A percentile compares a stretch with the other conserved stretches of the same genome.
Evolutionary conservation across 305 asterid genomes (phyloP).

Genomic region (Fraxinus ornus): DNA sequence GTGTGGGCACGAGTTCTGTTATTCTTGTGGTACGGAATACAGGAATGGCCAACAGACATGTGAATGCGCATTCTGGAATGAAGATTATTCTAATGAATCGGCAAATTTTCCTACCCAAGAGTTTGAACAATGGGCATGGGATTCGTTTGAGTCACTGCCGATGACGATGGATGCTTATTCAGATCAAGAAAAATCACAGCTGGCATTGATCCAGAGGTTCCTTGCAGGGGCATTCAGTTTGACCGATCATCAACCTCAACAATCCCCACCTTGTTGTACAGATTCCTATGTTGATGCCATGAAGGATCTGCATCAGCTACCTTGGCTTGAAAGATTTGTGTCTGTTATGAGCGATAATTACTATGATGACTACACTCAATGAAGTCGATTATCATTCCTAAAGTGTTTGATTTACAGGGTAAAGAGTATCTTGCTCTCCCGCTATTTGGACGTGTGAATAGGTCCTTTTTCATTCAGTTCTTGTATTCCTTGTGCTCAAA

Average conservation of each 20-base stretch:
- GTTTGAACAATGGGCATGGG: slow-evolving; percentile 88
- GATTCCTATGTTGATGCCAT: slow-evolving; percentile 78
- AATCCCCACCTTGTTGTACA: slow-evolving; percentile 61
- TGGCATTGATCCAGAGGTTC: slow-evolving; percentile 81
- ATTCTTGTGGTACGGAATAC: slow-evolving; percentile 67
- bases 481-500: slow-evolving; percentile 12
- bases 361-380: slow-evolving; percentile 64
- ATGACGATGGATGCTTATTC: slow-evolving; percentile 76
- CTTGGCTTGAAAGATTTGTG: slow-evolving; percentile 95
- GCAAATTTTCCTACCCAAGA: slow-evolving; percentile 49
- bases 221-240: slow-evolving; percentile 81
- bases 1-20: slow-evolving; percentile 85
- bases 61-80: slow-evolving; percentile 66
- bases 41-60: slow-evolving; percentile 58
- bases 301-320: slow-evolving; percentile 93
- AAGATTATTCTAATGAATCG: slow-evolving; percentile 42
- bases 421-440: slow-evolving; percentile 61
- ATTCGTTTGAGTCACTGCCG: slow-evolving; percentile 73
- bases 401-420: slow-evolving; percentile 18
- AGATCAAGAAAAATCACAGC: slow-evolving; percentile 89
- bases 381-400: slow-evolving; percentile 17
- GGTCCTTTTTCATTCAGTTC: background rate
- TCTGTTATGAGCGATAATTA: slow-evolving; percentile 80
- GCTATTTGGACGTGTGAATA: slow-evolving; percentile 15
- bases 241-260: slow-evolving; percentile 50